phyloP scores from a whole-genome alignment of 169 alveolate species.

The Plasmodium reichenowi region DNA sequence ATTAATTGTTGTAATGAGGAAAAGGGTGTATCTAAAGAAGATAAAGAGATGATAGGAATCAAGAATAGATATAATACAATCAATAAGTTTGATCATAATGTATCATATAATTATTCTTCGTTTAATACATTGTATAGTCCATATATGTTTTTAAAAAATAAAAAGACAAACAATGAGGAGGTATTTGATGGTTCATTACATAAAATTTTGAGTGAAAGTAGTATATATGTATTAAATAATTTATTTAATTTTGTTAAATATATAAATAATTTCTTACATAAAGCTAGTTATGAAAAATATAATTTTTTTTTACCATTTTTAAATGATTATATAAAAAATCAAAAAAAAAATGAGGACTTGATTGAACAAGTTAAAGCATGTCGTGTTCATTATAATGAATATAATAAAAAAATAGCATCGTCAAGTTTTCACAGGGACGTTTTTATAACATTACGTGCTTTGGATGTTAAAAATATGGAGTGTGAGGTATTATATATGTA shows the following conservation, averaged over 20 bases:
- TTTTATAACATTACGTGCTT: constrained; percentile 11
- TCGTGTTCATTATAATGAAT: constrained; percentile 3
- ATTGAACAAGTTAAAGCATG: constrained; percentile 33
- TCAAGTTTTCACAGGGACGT: constrained; percentile 74
- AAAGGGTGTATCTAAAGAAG: neutral
- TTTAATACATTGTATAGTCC: constrained; percentile 1
- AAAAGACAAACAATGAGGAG: neutral
- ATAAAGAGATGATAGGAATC: neutral
- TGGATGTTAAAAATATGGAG: constrained; percentile 47
- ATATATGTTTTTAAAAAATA: constrained; percentile 9
- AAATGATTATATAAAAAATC: neutral
- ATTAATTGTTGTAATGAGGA: neutral
- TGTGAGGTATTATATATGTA: constrained; percentile 28
- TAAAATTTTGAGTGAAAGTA: constrained; percentile 41
- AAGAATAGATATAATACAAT: no score
- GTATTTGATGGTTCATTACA: neutral
- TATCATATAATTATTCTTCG: neutral
- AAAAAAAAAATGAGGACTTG: constrained; percentile 20
- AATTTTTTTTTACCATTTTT: constrained; percentile 33
- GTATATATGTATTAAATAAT: constrained; percentile 45
- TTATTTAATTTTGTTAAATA: constrained; percentile 48
- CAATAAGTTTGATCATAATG: no score
- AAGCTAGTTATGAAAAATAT: constrained; percentile 23
- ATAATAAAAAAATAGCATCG: constrained; percentile 1
- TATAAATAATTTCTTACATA: constrained; percentile 50